A percentile compares a stretch with the other conserved stretches of the same genome.
phyloP scores from a whole-genome alignment of 495 filamentous ascomycete genomes.

The Talaromyces ruber region DNA sequence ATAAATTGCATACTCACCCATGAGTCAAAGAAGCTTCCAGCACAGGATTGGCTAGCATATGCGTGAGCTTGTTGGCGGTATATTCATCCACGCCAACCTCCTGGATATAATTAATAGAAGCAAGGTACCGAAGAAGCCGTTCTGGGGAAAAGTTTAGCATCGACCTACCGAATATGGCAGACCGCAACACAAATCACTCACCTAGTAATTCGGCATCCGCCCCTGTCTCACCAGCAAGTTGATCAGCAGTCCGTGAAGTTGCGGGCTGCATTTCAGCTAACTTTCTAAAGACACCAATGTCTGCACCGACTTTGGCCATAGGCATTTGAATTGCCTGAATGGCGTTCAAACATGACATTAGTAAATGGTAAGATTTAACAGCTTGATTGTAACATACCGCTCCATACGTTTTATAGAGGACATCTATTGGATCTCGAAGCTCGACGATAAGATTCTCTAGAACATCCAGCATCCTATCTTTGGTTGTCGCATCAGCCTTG shows the following conservation, averaged over 20 bases:
- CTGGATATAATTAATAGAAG: conserved; percentile 24
- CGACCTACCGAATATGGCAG: not conserved
- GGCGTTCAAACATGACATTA: not conserved
- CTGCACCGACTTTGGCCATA: conserved; percentile 20
- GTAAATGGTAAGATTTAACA: conserved; percentile 1
- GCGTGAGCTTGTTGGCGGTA: conserved; percentile 22
- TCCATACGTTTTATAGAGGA: conserved; percentile 10
- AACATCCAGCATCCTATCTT: conserved; percentile 12
- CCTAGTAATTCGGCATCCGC: conserved; percentile 22
- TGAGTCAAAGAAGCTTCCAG: not conserved
- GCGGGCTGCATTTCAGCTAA: conserved; percentile 14
- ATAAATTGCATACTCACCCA: not conserved
- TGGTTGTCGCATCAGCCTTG: conserved; percentile 14
- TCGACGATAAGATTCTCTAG: conserved; percentile 13
- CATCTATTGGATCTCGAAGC: conserved; percentile 15
- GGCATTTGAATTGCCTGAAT: conserved; percentile 9
- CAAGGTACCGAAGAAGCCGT: conserved; percentile 37
- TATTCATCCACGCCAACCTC: conserved; percentile 27
- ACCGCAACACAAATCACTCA: conserved; percentile 1
- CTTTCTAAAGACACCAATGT: conserved; percentile 25
- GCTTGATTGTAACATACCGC: conserved; percentile 7
- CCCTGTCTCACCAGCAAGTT: conserved; percentile 20
- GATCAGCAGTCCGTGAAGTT: conserved; percentile 13
- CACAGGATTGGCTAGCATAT: conserved; percentile 11
- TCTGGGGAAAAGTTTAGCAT: conserved; percentile 13